Base-by-base conservation (phyloP, 768 basidiomycete genomes). In the Pisolithus microcarpus region DNA sequence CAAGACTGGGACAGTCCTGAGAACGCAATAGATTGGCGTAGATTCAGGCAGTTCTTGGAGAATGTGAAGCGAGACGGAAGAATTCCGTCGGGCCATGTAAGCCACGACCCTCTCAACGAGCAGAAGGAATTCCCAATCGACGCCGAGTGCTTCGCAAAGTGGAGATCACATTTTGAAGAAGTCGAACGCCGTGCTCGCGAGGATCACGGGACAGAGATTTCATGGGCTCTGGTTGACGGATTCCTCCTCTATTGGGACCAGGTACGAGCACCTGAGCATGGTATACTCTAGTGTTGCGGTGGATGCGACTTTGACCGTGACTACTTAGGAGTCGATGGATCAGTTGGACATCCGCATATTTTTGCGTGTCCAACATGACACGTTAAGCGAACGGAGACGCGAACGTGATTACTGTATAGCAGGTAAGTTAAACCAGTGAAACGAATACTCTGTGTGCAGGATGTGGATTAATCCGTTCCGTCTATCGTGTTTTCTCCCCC, bases 1-100 rank as follows among this genome's bases (percentile, higher is more conserved):
- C 87, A 89, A 65, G 96, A 99, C 66, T 99, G 96, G 96, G 96
- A 99, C 64, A 78, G 82, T 23, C 80, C 94, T 0, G 72, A 80
- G 6, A 90, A 90, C 0, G 94, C 93, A 10, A 90, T 98, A 50
- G 73, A 80, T 19, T 98, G 94, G 93, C 76, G 80, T 10, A 79
- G 83, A 52, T 72, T 98, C 53, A 71, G 84, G 38, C 58, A 63
- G 0, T 84, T 89, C 49, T 70, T 98, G 5, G 67, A 68, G 19
- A 66, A 74, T 36, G 74, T 95, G 47, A 85, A 87, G 65, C 56
- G 69, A 47, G 81, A 77, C 0, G 94, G 90, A 18, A 61, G 64
- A 37, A 79, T 92, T 38, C 89, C 91, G 1, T 69, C 70, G 0
- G 80, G 80, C 38, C 90, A 96, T 69, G 64, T 69, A 52, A 87